These are phyloP conservation scores for Fusarium verticillioides DNA, from an alignment of 2,329 filamentous ascomycete genomes.

Conservation along the genomic window DNA sequence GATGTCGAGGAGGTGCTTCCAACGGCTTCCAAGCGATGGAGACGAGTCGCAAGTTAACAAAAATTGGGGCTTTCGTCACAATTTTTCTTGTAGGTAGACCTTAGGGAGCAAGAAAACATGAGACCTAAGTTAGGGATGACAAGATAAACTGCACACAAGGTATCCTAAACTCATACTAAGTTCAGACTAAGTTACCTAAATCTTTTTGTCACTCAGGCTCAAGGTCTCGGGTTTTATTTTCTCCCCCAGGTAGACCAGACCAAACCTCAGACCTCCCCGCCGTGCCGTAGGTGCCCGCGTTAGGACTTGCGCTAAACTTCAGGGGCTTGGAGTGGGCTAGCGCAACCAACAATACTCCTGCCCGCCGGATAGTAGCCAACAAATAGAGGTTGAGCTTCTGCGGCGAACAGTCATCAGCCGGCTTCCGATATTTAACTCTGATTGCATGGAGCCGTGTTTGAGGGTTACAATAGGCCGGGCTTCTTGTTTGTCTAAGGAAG, in stretches of 20 bases:
- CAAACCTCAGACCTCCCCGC: constrained; percentile 39
- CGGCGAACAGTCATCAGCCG: constrained; percentile 23
- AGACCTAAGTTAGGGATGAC: too few species aligned
- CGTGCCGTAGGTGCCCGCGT: constrained; percentile 6
- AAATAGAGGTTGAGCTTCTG: constrained; percentile 6
- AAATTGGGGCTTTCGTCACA: constrained; percentile 47
- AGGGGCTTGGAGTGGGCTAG: constrained; percentile 29
- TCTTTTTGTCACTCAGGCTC: too few species aligned
- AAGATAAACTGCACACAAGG: too few species aligned
- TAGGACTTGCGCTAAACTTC: constrained; percentile 34
- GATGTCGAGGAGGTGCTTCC: constrained; percentile 42
- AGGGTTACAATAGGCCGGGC: not conserved
- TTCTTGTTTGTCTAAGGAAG: not conserved
- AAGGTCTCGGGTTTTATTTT: too few species aligned
- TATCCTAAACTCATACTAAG: too few species aligned
- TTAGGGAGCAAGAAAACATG: too few species aligned
- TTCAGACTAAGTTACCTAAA: too few species aligned
- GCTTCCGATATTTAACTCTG: constrained; percentile 25
- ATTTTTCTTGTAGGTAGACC: constrained; percentile 40
- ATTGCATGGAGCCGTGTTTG: not conserved
- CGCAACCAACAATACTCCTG: constrained; percentile 13
- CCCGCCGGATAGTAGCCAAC: constrained; percentile 3
- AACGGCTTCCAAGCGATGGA: constrained; percentile 41
- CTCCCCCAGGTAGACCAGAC: not conserved
- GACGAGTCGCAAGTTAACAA: constrained; percentile 38